phyloP scores from a whole-genome alignment of 2,329 filamentous ascomycete genomes.

The Fusarium nygamai region DNA sequence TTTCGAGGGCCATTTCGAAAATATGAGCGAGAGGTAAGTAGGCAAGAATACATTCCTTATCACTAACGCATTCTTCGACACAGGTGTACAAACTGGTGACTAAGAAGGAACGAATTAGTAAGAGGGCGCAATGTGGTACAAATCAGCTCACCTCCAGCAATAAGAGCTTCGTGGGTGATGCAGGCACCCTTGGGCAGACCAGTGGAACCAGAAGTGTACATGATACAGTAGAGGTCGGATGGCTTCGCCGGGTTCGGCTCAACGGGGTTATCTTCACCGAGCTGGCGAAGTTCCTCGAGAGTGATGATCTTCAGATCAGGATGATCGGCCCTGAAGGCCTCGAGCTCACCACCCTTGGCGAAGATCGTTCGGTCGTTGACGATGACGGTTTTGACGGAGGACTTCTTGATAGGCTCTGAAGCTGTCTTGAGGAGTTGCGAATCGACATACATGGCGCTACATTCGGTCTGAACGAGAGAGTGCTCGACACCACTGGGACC shows the following conservation, averaged over 20 bases:
- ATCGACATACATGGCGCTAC: constrained; percentile 87
- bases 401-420: constrained; percentile 64
- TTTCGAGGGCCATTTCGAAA: constrained; percentile 96
- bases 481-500: constrained; percentile 86
- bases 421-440: constrained; percentile 77
- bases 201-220: constrained; percentile 90
- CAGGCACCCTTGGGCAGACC: constrained; percentile 90
- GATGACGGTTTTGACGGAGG: constrained; percentile 67
- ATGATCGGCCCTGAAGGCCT: constrained; percentile 66
- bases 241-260: constrained; percentile 77
- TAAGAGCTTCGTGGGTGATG: constrained; percentile 81
- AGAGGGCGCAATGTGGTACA: background rate
- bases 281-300: constrained; percentile 63
- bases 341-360: constrained; percentile 60
- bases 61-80: constrained; percentile 80
- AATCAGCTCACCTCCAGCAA: constrained; percentile 70
- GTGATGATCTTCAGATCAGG: constrained; percentile 63
- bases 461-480: constrained; percentile 83
- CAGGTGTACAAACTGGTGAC: constrained; percentile 83
- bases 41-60: constrained; percentile 82
- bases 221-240: constrained; percentile 83
- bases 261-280: constrained; percentile 74
- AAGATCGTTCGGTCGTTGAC: constrained; percentile 70
- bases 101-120: constrained; percentile 35
- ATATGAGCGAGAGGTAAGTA: constrained; percentile 97